Base-by-base conservation (phyloP, 257 asterid species). In the Jacaranda copaia region DNA sequence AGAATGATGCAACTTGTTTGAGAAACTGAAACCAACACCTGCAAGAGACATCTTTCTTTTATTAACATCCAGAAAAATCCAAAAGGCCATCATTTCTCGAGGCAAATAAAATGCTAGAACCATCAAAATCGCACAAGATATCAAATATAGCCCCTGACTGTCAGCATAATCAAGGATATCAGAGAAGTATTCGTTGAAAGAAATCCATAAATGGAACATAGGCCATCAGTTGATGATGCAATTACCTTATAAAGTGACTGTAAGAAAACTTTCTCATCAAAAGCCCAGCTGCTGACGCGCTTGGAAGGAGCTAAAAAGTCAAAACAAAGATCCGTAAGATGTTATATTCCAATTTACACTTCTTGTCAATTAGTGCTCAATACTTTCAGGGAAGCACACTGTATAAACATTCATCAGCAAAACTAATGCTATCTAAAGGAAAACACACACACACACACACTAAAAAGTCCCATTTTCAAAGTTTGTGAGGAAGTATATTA, bases 231-330 rank as follows among this genome's bases (percentile, higher is more conserved):
- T 42, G 20, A 58, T 19, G 62, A 73, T 68, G 58, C 6, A 38
- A 45, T 76, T 87, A 96, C 99, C 99, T 93, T 96, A 82, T 89
- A 87, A 73, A 96, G 92, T 45, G 99, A 85, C 81, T 91, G 97
- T 42, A 96, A 49, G 75, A 96, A 81, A 71, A 76, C 74, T 82
- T 85, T 96, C 83, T 91, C 99, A 76, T 96, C 99, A 78, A 96
- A 89, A 66, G 87, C 85, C 91, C 92, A 90, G 87, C 89, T 80
- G 88, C 83, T 71, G 76, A 67, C 48, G 79, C 93, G 89, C 84
- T 88, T 91, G 61, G 74, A 71, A 81, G 83, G 79, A 86, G 88
- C 99, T 96, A 78, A 73, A 78, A 83, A 73, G 49, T 72, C 12
- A 77, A 69, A 66, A 70, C 51, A 77, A 78, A 76, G 69, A 67